Evolutionary conservation across 805 yeast species (phyloP).

Genomic region (Saturnispora silvae): DNA sequence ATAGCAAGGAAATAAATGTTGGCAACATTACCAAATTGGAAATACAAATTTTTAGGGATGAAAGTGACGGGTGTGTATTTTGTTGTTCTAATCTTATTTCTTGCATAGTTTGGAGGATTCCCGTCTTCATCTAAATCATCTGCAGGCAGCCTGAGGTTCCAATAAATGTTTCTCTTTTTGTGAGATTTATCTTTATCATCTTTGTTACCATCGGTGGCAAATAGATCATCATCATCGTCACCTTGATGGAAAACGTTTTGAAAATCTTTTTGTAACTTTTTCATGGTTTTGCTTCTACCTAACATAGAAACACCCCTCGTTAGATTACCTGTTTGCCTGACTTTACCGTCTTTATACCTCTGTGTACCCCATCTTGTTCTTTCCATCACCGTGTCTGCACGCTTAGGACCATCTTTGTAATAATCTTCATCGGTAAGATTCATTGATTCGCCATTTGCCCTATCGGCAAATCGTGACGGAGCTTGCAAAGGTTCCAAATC

Average conservation of each 20-base stretch:
- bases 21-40: conserved; percentile 84
- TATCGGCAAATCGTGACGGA: not conserved
- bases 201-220: conserved; percentile 25
- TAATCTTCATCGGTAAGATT: conserved; percentile 19
- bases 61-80: conserved; percentile 88
- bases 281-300: conserved; percentile 49
- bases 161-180: conserved; percentile 38
- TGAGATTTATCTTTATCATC: conserved; percentile 21
- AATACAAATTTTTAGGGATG: conserved; percentile 69
- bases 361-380: conserved; percentile 90
- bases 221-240: conserved; percentile 15
- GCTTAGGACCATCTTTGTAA: conserved; percentile 18
- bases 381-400: conserved; percentile 48
- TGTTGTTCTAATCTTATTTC: conserved; percentile 91
- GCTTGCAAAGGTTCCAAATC: not conserved
- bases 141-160: conserved; percentile 53
- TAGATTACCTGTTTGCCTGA: conserved; percentile 20
- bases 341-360: conserved; percentile 61
- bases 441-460: conserved; percentile 5
- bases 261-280: conserved; percentile 11
- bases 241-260: conserved; percentile 14
- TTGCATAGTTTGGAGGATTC: conserved; percentile 53
- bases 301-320: conserved; percentile 11
- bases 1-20: conserved; percentile 75
- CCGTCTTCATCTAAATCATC: conserved; percentile 43